Evolutionary conservation across 169 alveolate genomes (phyloP).

Genomic region (Plasmodium ovale): DNA sequence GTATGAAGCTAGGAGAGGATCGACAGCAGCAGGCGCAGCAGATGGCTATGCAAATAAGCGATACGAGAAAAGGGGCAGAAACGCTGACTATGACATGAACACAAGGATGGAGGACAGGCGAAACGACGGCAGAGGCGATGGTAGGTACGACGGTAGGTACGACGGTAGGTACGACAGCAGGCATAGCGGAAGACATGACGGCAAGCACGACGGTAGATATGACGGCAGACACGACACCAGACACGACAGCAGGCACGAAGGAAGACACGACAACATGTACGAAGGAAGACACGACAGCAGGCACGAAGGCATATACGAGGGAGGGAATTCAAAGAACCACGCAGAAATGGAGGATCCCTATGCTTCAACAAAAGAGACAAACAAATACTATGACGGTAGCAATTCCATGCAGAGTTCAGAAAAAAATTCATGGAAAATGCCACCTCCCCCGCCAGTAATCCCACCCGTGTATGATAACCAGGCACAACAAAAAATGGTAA

Average conservation of each 20-base stretch:
- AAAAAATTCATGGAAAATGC: constrained; percentile 33
- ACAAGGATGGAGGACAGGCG: constrained; percentile 8
- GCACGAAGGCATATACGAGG: constrained; percentile 16
- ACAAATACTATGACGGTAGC: constrained; percentile 15
- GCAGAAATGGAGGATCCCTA: constrained; percentile 71
- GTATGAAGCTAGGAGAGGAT: constrained; percentile 15
- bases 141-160: not conserved
- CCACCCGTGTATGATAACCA: constrained; percentile 11
- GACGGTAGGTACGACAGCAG: not conserved
- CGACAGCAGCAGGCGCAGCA: not conserved
- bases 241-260: constrained; percentile 5
- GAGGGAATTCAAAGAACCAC: constrained; percentile 1
- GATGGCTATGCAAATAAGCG: constrained; percentile 28
- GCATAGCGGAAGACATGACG: constrained; percentile 33
- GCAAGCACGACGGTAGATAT: constrained; percentile 7
- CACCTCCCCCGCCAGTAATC: constrained; percentile 56
- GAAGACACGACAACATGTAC: constrained; percentile 21
- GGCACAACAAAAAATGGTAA: constrained; percentile 26
- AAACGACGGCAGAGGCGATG: constrained; percentile 11
- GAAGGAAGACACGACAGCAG: not conserved
- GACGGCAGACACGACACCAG: too few relatives aligned
- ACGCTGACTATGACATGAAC: constrained; percentile 21
- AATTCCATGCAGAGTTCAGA: constrained; percentile 19
- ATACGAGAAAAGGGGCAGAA: constrained; percentile 51
- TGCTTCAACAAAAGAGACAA: constrained; percentile 59